Percentiles rank a stretch among this genome's conserved stretches.
Conservation (phyloP, 495 filamentous ascomycete species). For the Aspergillus coremiiformis region DNA sequence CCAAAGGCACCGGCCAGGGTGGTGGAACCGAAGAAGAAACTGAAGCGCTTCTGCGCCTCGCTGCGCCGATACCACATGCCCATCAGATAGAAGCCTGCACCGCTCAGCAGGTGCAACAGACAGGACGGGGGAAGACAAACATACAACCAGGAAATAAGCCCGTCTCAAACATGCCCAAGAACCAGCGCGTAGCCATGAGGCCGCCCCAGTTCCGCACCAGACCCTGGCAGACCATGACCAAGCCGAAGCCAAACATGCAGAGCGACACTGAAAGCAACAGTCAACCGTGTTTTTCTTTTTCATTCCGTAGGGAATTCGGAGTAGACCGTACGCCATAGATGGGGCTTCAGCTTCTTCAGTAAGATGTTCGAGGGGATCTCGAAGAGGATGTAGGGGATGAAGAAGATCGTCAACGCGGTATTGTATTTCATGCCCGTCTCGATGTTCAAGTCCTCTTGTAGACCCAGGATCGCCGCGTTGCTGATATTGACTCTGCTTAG, state of each 20-base stretch:
- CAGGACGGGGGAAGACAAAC: neutral
- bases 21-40: slow-evolving; percentile 78
- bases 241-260: slow-evolving; percentile 71
- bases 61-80: slow-evolving; percentile 64
- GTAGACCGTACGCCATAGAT: neutral
- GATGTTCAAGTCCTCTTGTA: slow-evolving; percentile 53
- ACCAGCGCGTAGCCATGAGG: slow-evolving; percentile 68
- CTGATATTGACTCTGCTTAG: slow-evolving; percentile 50
- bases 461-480: slow-evolving; percentile 48
- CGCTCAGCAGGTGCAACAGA: slow-evolving; percentile 56
- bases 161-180: slow-evolving; percentile 72
- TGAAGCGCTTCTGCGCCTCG: slow-evolving; percentile 80
- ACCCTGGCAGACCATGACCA: slow-evolving; percentile 64
- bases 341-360: slow-evolving; percentile 2
- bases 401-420: slow-evolving; percentile 5
- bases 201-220: slow-evolving; percentile 64
- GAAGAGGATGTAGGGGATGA: slow-evolving; percentile 2
- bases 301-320: neutral
- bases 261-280: slow-evolving; percentile 34
- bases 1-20: slow-evolving; percentile 79
- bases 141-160: slow-evolving; percentile 65
- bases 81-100: slow-evolving; percentile 24
- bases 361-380: slow-evolving; percentile 6
- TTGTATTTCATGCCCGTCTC: slow-evolving; percentile 20
- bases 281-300: slow-evolving; percentile 18